phyloP scores from a whole-genome alignment of 75 land plant genomes.

The Selaginella moellendorffii region DNA sequence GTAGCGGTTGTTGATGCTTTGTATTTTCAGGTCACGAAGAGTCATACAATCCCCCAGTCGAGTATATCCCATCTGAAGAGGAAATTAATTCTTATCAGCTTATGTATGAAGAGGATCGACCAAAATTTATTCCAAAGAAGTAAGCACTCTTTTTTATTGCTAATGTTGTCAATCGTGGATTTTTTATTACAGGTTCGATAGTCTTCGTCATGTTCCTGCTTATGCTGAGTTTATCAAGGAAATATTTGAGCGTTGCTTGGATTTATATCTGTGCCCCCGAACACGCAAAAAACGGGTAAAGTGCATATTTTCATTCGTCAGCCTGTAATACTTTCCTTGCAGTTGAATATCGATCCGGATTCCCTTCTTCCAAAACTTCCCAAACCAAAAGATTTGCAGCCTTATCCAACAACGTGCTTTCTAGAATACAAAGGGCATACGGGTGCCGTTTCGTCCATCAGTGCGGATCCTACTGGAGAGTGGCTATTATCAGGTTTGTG shows the following conservation, averaged over 20 bases:
- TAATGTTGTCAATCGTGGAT: neutral
- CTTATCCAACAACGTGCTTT: conserved; percentile 66
- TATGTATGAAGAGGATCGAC: conserved; percentile 96
- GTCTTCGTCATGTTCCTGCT: conserved; percentile 76
- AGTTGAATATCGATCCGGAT: conserved; percentile 91
- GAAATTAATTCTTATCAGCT: conserved; percentile 74
- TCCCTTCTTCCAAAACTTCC: conserved; percentile 90
- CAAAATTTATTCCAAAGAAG: conserved; percentile 82
- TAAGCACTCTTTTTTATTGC: conserved; percentile 3
- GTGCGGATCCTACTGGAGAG: conserved; percentile 52
- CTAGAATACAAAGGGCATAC: conserved; percentile 80
- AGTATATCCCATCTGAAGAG: conserved; percentile 92
- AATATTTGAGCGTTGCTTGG: conserved; percentile 77
- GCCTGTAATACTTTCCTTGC: neutral
- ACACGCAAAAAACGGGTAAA: conserved; percentile 77
- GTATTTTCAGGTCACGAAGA: conserved; percentile 88
- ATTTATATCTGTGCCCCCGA: conserved; percentile 85
- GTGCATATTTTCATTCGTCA: neutral
- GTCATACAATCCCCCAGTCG: conserved; percentile 86
- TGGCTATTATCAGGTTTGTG: conserved; percentile 85
- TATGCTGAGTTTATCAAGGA: conserved; percentile 72
- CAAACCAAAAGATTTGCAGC: conserved; percentile 73
- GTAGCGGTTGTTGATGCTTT: no score
- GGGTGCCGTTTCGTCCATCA: conserved; percentile 54
- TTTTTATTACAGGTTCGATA: conserved; percentile 37